Base-by-base conservation (phyloP, 371 early-diverging fungal genomes). In the Mucor piriformis region DNA sequence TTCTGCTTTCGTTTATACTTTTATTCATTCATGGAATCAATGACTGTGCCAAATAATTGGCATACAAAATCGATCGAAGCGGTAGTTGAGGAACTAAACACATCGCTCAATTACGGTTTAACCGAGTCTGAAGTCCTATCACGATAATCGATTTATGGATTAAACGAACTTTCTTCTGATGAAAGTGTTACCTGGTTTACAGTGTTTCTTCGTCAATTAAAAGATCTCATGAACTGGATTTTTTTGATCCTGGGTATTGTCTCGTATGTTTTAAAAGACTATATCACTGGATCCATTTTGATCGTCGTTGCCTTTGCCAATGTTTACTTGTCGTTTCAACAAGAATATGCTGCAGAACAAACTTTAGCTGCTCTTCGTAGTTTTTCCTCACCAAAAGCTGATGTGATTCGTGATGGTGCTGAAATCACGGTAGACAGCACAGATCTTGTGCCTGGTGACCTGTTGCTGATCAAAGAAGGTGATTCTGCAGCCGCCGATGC, bases 401-500 rank as follows among this genome's bases (percentile, higher is more conserved):
- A 68, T 24, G 95, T 94, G 1, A 71, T 96, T 54, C 92, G 96
- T 23, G 88, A 90, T 56, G 92, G 93, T 7, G 72, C 70, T 21
- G 80, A 82, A 57, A 62, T 70, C 21, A 69, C 77, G 3, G 69
- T 95, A n/a, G 82, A 89, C 8, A 88, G 93, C 23, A 67, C 64
- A 32, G 86, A 87, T n/a, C 65, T 96, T 4, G 95, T 94, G 6
- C 92, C 93, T 21, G 96, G 96, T 18, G 96, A 97, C 68, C 58
- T 96, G 23, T 73, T 96, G 32, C 72, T 89, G 23, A 71, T 96
- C 29, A 91, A 93, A 64, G 88, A 88, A 65, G 95, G 96, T 29
- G 94, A 95, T 63, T 89, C 89, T 13, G 85, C 95, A 33, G 90
- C 89, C 6, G 97, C 95, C 15, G 95, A 96, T 68, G 82, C 89